phyloP scores from a whole-genome alignment of 1,284 basidiomycete species.

The Ganoderma resinaceum region DNA sequence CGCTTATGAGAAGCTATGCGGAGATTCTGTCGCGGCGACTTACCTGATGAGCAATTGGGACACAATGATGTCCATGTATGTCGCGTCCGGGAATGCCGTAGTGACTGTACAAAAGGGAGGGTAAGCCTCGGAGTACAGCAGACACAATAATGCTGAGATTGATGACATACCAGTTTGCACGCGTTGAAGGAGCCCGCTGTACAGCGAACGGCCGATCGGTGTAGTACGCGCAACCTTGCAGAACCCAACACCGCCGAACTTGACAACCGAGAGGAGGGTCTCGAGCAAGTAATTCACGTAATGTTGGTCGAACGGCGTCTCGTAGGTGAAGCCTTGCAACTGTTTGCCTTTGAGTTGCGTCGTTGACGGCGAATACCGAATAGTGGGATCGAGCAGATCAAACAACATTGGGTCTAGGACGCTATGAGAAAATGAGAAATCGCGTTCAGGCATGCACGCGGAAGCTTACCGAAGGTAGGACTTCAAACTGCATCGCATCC shows the following conservation, averaged over 20 bases:
- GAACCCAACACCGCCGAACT: constrained; percentile 91
- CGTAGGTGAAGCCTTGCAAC: constrained; percentile 71
- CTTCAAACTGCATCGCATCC: constrained; percentile 94
- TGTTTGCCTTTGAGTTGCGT: constrained; percentile 70
- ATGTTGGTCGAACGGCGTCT: constrained; percentile 80
- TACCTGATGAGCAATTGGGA: constrained; percentile 71
- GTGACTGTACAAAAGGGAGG: constrained; percentile 50
- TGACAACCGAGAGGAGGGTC: constrained; percentile 78
- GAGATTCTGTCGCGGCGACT: constrained; percentile 27
- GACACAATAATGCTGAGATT: background rate
- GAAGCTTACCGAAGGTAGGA: constrained; percentile 81
- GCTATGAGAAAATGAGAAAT: constrained; percentile 46
- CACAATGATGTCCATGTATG: constrained; percentile 79
- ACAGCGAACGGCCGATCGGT: constrained; percentile 65
- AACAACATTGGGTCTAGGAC: constrained; percentile 88
- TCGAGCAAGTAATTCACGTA: constrained; percentile 77
- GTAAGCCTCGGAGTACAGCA: constrained; percentile 13
- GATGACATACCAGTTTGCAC: constrained; percentile 58
- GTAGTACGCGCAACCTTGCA: constrained; percentile 71
- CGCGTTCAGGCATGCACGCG: constrained; percentile 7
- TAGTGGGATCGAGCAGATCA: constrained; percentile 76
- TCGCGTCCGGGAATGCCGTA: constrained; percentile 59
- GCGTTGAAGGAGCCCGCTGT: constrained; percentile 64
- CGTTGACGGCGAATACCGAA: constrained; percentile 58
- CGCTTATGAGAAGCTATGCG: background rate